Base-by-base conservation (phyloP, 208 protist genomes). In the Trypanosoma brucei region DNA sequence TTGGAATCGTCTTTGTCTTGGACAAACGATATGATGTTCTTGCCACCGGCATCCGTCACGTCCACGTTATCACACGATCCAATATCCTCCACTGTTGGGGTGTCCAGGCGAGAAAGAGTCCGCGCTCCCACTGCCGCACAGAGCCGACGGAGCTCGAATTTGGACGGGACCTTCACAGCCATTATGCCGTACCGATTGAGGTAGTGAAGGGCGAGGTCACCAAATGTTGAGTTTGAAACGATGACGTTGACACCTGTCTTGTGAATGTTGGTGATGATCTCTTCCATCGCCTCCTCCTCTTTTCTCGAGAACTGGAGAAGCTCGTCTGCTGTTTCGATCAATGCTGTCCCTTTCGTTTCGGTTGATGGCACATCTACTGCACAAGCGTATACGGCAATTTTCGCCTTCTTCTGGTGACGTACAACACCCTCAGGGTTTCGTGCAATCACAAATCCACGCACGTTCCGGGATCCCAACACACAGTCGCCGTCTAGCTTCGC, bases 171-270 rank as follows among this genome's bases (percentile, higher is more conserved):
- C 62, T 98, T 98, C 11, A 99, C 76, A 8, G 92, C 98, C 96
- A 99, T 99, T 56, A 99, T 98, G 7, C 88, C 83, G 59, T 97
- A 84, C 64, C 96, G 96, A 63, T 99, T 98, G 45, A 99, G 81
- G 78, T 98, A 99, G 81, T 99, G 99, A 13, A 99, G 60, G 13
- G 98, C 98, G 31, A 99, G 86, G 59, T 99, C 99, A 48, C 97
- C 94, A 67, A 99, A 96, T 22, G 80, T 97, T 31, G 88, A 92
- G 62, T 98, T 98, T 35, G 94, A 98, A 31, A 99, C 97, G 49
- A 99, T 83, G 34, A 99, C 88, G 67, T 99, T 99, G 22, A 96
- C 92, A 35, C 99, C 99, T 14, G 88, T 84, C 49, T 97, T 94
- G 44, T 88, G 81, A 68, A 99, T 97, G 55, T 89, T 93, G 65